Evolutionary conservation across 192 early-diverging fungal species (phyloP).

Genomic region (Backusella liffmaniae): DNA sequence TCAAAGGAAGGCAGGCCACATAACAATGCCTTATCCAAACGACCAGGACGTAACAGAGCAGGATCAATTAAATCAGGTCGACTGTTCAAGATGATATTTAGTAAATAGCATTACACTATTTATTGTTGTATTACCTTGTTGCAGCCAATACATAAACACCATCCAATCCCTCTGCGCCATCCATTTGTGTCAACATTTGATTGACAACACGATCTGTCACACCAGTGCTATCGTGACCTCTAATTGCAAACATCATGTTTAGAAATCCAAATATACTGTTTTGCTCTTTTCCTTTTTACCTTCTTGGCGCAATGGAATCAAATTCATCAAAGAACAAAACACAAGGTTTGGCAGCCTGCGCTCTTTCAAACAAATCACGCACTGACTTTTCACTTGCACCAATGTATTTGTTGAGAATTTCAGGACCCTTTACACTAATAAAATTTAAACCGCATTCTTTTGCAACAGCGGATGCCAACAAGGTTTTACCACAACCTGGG

Average conservation of each 20-base stretch:
- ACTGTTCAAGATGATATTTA: constrained; percentile 30
- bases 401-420: constrained; percentile 98
- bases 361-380: constrained; percentile 92
- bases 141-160: constrained; percentile 98
- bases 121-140: constrained; percentile 54
- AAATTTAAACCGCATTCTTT: constrained; percentile 97
- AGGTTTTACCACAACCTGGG: constrained; percentile 98
- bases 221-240: constrained; percentile 98
- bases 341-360: constrained; percentile 90
- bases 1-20: constrained; percentile 76
- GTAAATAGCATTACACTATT: not conserved
- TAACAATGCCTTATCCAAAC: constrained; percentile 80
- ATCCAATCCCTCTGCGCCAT: constrained; percentile 93
- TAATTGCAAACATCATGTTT: constrained; percentile 16
- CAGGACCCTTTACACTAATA: constrained; percentile 96
- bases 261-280: not conserved
- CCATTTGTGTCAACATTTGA: constrained; percentile 98
- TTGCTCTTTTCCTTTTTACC: constrained; percentile 38
- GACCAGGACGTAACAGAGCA: constrained; percentile 76
- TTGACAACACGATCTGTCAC: constrained; percentile 99
- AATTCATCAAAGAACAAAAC: constrained; percentile 99
- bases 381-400: constrained; percentile 95
- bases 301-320: constrained; percentile 92
- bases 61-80: constrained; percentile 87
- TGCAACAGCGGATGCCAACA: constrained; percentile 93